Conservation (phyloP, 2,329 filamentous ascomycete genomes). For the Colletotrichum sidae region DNA sequence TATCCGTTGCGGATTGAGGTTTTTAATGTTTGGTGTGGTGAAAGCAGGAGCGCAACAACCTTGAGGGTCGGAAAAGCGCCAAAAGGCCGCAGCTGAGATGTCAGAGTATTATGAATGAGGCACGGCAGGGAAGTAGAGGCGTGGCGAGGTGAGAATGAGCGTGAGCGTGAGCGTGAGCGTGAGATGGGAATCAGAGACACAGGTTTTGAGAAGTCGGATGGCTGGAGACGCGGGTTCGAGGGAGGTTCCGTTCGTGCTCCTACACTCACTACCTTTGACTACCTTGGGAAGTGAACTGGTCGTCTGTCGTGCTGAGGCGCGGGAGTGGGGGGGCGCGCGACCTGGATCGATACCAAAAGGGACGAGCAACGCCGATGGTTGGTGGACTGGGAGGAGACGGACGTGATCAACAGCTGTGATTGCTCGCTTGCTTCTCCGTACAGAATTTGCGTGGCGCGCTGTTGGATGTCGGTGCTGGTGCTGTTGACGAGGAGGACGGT, state of each 20-base stretch:
- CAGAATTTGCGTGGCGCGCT: slow-evolving; percentile 10
- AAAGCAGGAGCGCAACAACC: no score
- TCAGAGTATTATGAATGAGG: no score
- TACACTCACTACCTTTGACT: no score
- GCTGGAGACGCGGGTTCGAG: slow-evolving; percentile 13
- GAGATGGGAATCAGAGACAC: slow-evolving; percentile 21
- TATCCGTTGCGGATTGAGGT: no score
- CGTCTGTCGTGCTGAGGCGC: slow-evolving; percentile 28
- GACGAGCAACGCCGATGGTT: slow-evolving; percentile 15
- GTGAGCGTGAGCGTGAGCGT: neutral
- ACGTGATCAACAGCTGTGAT: slow-evolving; percentile 16
- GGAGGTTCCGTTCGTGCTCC: slow-evolving; percentile 20
- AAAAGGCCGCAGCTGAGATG: no score
- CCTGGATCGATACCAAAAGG: slow-evolving; percentile 19
- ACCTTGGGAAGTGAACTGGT: neutral
- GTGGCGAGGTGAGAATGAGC: slow-evolving; percentile 12
- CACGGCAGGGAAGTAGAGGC: neutral
- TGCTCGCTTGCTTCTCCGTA: slow-evolving; percentile 14
- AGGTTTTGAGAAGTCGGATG: slow-evolving; percentile 12
- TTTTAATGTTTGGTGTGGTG: no score
- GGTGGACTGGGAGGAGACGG: neutral
- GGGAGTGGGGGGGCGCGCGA: slow-evolving; percentile 30
- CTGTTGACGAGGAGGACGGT: neutral
- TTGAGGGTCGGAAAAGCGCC: no score
- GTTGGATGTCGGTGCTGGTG: slow-evolving; percentile 20